A percentile compares a stretch with the other conserved stretches of the same genome.
Evolutionary conservation across 192 early-diverging fungal genomes (phyloP).

Genomic region (Coemansia sp.): DNA sequence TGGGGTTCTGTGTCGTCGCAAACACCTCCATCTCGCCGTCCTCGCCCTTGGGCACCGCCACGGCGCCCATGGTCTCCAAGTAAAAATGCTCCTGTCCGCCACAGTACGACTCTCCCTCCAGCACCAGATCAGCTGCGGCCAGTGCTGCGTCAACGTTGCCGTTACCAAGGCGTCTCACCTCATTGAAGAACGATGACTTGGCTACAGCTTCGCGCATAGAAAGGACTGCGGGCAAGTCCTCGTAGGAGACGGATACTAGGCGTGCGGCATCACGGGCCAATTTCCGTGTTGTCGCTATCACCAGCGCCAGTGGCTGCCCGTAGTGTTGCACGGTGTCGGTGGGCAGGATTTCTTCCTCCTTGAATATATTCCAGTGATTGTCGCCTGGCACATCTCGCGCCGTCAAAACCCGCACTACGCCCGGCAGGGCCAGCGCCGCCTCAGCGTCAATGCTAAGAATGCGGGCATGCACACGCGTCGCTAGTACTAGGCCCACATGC

Average conservation of each 20-base stretch:
- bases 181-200: slow-evolving; percentile 60
- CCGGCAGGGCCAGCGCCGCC: slow-evolving; percentile 59
- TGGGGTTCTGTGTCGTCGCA: slow-evolving; percentile 76
- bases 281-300: slow-evolving; percentile 68
- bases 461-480: slow-evolving; percentile 65
- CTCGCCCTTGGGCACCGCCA: slow-evolving; percentile 72
- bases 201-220: slow-evolving; percentile 82
- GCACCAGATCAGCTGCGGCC: slow-evolving; percentile 50
- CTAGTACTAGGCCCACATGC: slow-evolving; percentile 67
- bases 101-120: slow-evolving; percentile 60
- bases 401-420: slow-evolving; percentile 67
- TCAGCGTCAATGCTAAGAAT: slow-evolving; percentile 63
- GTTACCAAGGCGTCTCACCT: slow-evolving; percentile 55
- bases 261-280: slow-evolving; percentile 70
- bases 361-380: slow-evolving; percentile 58
- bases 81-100: slow-evolving; percentile 86
- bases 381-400: slow-evolving; percentile 69
- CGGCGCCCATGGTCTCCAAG: slow-evolving; percentile 72
- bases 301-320: slow-evolving; percentile 78
- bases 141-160: slow-evolving; percentile 67
- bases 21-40: slow-evolving; percentile 82
- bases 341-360: slow-evolving; percentile 85
- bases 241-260: slow-evolving; percentile 72
- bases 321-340: slow-evolving; percentile 61
- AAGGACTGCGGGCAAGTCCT: slow-evolving; percentile 67